These are phyloP conservation scores for Colletotrichum sp. DNA, from an alignment of 2,329 filamentous ascomycete genomes.

Conservation along the genomic window DNA sequence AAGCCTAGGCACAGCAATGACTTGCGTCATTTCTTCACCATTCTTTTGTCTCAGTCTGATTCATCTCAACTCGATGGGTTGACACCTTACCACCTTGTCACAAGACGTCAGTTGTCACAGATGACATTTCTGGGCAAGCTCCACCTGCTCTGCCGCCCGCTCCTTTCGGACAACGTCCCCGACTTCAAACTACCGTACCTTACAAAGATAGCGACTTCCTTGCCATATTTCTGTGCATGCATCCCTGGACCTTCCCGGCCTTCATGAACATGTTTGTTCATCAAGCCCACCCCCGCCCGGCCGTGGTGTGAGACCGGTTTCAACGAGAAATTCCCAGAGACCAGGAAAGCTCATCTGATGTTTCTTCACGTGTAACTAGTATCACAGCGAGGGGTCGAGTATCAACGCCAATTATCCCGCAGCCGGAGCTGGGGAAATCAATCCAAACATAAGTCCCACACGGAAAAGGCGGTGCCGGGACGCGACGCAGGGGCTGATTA, in stretches of 20 bases:
- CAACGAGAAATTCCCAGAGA: constrained; percentile 3
- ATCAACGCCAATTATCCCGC: background rate
- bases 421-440: background rate
- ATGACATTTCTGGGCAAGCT: background rate
- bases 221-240: background rate
- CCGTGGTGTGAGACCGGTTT: constrained; percentile 10
- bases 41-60: constrained; percentile 11
- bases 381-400: constrained; percentile 15
- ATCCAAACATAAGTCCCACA: constrained; percentile 9
- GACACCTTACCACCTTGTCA: constrained; percentile 7
- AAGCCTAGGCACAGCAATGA: background rate
- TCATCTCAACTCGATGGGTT: constrained; percentile 6
- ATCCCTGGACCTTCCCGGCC: background rate
- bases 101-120: constrained; percentile 20
- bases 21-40: background rate
- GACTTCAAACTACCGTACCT: background rate
- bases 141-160: background rate
- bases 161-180: background rate
- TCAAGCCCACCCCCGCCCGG: background rate
- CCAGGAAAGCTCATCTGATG: constrained; percentile 12
- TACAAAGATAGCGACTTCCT: background rate
- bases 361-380: constrained; percentile 3
- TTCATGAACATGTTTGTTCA: constrained; percentile 14
- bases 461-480: constrained; percentile 10
- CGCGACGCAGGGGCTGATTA: background rate